Evolutionary conservation across 768 basidiomycete genomes (phyloP), one percentile per base, ranked within the genome.

Genomic region (Tulasnella sp.): DNA sequence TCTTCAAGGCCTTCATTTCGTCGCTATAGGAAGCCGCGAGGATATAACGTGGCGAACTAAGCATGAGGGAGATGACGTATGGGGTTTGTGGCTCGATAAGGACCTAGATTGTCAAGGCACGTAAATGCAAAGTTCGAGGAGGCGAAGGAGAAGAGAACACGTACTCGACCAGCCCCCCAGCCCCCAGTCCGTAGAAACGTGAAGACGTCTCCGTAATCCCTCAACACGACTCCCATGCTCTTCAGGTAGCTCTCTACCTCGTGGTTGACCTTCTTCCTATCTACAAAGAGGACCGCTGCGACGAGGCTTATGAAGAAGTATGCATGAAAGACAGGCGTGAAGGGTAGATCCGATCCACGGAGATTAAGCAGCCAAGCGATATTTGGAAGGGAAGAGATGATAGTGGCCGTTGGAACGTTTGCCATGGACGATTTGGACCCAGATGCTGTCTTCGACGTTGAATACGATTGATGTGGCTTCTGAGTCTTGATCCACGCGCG

Each of bases 281-380:
- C 90, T 42, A 94, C 74, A 75, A 95, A 95, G 8, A 95, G 71
- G 17, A 83, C 65, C n/a, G 70, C 68, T n/a, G 69, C 70, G 11
- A 82, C 75, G 10, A 80, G 68, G 4, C 83, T 78, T 38, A 97
- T 76, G 66, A 84, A 88, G 23, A 94, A 72, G 68, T 95, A 98
- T 0, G 87, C 80, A 54, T 87, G 87, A 74, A 96, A 95, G 15
- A 98, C 79, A 0, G 95, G 95, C 68, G 89, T 93, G 75, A 83
- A 89, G 0, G 90, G 89, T 44, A 97, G 84, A 67, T 97, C 94
- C 2, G 81, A 79, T 41, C 93, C 94, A 52, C 95, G 85, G 55
- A 94, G 73, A 68, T 98, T 98, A 30, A 97, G 75, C 2, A 88
- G 67, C 75, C 90, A 96, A 0, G 95, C 95, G 81, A 72, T 86